Conservation (phyloP, 2,329 filamentous ascomycete genomes). For the Ceratocystis albifundus region DNA sequence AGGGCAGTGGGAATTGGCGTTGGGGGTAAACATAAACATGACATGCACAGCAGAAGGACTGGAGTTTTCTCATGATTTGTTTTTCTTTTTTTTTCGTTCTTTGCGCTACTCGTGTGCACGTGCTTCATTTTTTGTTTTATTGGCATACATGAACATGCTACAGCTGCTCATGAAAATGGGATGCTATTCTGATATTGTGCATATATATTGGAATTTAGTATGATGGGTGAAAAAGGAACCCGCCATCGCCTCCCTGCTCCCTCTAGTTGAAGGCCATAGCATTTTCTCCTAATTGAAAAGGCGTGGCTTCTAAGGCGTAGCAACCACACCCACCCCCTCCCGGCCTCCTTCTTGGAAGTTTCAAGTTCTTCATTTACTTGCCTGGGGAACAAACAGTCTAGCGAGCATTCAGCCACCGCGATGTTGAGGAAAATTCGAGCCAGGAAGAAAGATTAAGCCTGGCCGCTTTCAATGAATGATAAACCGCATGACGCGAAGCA, state of each 20-base stretch:
- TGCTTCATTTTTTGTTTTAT: not conserved
- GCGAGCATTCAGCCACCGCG: not conserved
- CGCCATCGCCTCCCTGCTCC: too few species aligned
- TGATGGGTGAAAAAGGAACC: too few species aligned
- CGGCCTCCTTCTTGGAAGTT: not conserved
- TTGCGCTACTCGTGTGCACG: not conserved
- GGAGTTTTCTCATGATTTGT: not conserved
- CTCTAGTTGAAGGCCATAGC: too few species aligned
- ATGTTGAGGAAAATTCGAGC: not conserved
- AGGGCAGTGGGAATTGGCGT: not conserved
- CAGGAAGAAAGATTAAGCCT: not conserved
- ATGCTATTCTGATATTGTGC: too few species aligned
- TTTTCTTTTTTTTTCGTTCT: too few species aligned
- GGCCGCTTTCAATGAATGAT: not conserved
- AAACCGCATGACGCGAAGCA: not conserved
- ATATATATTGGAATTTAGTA: too few species aligned
- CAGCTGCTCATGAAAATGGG: not conserved
- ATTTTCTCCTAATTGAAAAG: too few species aligned
- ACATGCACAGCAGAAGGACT: not conserved
- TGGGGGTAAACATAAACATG: not conserved
- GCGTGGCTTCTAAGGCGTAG: too few species aligned
- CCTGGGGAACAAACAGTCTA: not conserved
- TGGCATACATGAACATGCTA: not conserved
- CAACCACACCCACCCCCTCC: not conserved
- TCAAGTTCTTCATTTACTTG: constrained; percentile 1